phyloP scores from a whole-genome alignment of 257 asterid genomes.

The Solanum ossicruentum region DNA sequence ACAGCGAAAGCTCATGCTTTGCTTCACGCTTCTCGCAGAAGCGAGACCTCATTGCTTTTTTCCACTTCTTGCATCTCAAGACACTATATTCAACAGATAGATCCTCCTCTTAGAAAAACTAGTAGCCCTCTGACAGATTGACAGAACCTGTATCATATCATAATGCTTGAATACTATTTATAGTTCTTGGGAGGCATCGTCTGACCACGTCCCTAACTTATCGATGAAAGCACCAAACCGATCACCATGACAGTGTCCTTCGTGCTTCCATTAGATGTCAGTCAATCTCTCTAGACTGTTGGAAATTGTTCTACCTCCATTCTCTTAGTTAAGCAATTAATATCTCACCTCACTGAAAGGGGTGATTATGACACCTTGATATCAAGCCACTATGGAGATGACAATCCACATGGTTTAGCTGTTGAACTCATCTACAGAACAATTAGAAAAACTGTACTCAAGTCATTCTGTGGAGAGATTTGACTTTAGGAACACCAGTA shows the following conservation, averaged over 20 bases:
- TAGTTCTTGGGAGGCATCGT: neutral
- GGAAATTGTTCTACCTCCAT: neutral
- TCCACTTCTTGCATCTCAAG: too few species aligned
- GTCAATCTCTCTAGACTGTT: neutral
- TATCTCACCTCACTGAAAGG: neutral
- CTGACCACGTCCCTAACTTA: neutral
- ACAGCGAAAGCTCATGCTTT: too few species aligned
- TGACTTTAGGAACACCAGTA: neutral
- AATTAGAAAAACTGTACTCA: neutral
- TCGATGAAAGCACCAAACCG: neutral
- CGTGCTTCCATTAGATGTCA: neutral
- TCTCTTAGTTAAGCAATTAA: neutral
- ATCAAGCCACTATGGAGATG: neutral
- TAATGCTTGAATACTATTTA: neutral
- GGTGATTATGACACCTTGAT: neutral
- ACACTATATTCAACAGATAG: neutral
- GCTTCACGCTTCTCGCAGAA: too few species aligned
- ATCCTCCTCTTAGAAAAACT: neutral
- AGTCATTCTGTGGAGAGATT: neutral
- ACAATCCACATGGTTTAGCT: neutral
- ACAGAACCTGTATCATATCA: neutral
- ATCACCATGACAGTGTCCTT: neutral
- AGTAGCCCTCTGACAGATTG: neutral
- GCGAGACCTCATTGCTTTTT: too few species aligned
- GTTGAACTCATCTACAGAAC: neutral